Percentiles rank a stretch among this genome's conserved stretches.
Evolutionary conservation across 202 grass and related monocot genomes (phyloP).

Genomic region (Schoenoplectus triqueter): DNA sequence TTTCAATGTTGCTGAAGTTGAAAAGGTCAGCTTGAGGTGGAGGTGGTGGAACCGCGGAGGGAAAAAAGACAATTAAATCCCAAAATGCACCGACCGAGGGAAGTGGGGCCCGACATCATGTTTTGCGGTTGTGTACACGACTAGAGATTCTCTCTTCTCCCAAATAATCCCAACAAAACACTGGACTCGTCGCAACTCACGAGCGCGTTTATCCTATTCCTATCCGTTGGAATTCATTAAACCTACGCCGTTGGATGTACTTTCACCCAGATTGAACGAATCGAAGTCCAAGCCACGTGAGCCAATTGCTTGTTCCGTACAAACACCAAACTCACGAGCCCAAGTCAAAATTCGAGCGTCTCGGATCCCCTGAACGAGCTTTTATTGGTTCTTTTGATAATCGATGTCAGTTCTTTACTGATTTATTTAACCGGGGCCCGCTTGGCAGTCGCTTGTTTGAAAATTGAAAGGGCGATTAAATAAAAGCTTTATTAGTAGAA

Average conservation of each 20-base stretch:
- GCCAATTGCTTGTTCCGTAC: constrained; percentile 7
- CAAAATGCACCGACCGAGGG: background rate
- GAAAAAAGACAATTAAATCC: background rate
- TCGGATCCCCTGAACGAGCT: constrained; percentile 3
- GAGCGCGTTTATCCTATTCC: background rate
- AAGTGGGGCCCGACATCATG: constrained; percentile 19
- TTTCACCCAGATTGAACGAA: background rate
- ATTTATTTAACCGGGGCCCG: background rate
- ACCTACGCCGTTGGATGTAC: too few relatives aligned
- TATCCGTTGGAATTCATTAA: background rate
- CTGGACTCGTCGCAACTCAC: background rate
- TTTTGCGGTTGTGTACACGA: constrained; percentile 10
- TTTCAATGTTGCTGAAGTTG: too few relatives aligned
- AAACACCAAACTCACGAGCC: background rate
- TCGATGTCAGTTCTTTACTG: background rate
- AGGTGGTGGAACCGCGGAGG: background rate
- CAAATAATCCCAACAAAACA: background rate
- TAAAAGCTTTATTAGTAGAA: background rate
- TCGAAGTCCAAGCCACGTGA: background rate
- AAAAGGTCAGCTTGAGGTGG: too few relatives aligned
- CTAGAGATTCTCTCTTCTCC: background rate
- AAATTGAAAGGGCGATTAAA: background rate
- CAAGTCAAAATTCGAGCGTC: background rate
- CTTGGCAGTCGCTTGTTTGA: background rate
- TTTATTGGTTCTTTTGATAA: background rate